phyloP scores from a whole-genome alignment of 108 stramenopile species.

The Skeletonema menzelii region DNA sequence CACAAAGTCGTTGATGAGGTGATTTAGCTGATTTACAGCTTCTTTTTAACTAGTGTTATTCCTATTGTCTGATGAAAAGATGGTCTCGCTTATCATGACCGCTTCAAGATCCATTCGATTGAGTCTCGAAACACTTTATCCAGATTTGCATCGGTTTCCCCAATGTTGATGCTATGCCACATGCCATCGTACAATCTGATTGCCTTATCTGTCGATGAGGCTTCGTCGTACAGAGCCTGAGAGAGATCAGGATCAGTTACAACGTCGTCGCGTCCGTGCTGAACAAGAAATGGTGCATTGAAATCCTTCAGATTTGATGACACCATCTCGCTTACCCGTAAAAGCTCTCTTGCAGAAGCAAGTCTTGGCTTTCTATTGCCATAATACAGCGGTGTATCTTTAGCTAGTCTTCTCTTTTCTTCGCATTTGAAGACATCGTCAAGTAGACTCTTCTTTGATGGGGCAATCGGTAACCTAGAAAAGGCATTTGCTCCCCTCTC shows the following conservation, averaged over 20 bases:
- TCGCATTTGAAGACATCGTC: slow-evolving; percentile 35
- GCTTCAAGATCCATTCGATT: slow-evolving; percentile 53
- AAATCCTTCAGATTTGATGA: slow-evolving; percentile 43
- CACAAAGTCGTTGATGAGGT: background rate
- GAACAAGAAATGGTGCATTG: slow-evolving; percentile 55
- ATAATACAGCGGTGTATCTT: slow-evolving; percentile 23
- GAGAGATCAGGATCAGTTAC: slow-evolving; percentile 61
- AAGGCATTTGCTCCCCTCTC: slow-evolving; percentile 32
- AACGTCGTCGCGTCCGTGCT: slow-evolving; percentile 54
- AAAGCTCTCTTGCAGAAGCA: slow-evolving; percentile 56
- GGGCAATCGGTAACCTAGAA: slow-evolving; percentile 39
- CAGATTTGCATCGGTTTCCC: slow-evolving; percentile 50
- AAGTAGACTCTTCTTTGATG: slow-evolving; percentile 36
- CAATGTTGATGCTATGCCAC: slow-evolving; percentile 49
- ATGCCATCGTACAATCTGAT: slow-evolving; percentile 59
- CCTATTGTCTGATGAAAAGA: background rate
- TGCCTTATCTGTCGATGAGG: slow-evolving; percentile 51
- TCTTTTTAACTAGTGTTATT: background rate
- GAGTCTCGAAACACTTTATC: slow-evolving; percentile 46
- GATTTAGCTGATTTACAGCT: background rate
- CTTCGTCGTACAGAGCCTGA: slow-evolving; percentile 54
- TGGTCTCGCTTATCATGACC: slow-evolving; percentile 3
- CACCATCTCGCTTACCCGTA: slow-evolving; percentile 49
- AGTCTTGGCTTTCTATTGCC: slow-evolving; percentile 58
- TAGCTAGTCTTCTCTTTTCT: slow-evolving; percentile 34